A percentile compares a stretch with the other conserved stretches of the same genome.
Conservation (phyloP, 73 alveolate species). For the Paramecium bursaria region DNA sequence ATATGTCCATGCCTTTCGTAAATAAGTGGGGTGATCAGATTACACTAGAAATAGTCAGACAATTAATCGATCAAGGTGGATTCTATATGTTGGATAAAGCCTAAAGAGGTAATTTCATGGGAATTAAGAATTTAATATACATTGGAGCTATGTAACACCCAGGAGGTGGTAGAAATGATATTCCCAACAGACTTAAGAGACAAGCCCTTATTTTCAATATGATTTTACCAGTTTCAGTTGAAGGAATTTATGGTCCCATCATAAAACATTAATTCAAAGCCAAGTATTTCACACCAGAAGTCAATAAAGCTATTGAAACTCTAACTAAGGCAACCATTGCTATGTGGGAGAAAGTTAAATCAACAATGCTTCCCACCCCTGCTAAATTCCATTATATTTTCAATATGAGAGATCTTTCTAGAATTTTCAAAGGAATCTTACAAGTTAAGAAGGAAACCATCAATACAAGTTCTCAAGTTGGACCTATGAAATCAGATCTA, state of each 20-base stretch:
- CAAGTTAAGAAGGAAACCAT: conserved; percentile 85
- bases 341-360: conserved; percentile 96
- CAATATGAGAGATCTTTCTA: conserved; percentile 99
- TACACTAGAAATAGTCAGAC: conserved; percentile 98
- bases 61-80: conserved; percentile 97
- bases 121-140: conserved; percentile 94
- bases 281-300: conserved; percentile 92
- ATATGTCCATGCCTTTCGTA: conserved; percentile 93
- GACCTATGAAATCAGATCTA: conserved; percentile 92
- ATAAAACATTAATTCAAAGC: conserved; percentile 93
- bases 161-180: conserved; percentile 99
- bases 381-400: conserved; percentile 99
- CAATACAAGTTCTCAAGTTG: conserved; percentile 85
- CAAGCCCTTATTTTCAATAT: conserved; percentile 99
- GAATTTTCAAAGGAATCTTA: conserved; percentile 99
- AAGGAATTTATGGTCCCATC: conserved; percentile 99
- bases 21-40: conserved; percentile 99
- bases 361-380: conserved; percentile 99
- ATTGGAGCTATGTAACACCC: conserved; percentile 99
- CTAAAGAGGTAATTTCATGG: conserved; percentile 99
- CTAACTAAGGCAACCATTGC: conserved; percentile 94
- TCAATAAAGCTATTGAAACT: conserved; percentile 90
- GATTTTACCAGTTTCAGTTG: conserved; percentile 99
- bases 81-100: conserved; percentile 99
- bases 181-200: conserved; percentile 99